Percentiles rank a stretch among this genome's conserved stretches.
These are phyloP conservation scores for Cyberlindnera saturnus DNA, from an alignment of 805 yeast genomes.

Conservation along the genomic window DNA sequence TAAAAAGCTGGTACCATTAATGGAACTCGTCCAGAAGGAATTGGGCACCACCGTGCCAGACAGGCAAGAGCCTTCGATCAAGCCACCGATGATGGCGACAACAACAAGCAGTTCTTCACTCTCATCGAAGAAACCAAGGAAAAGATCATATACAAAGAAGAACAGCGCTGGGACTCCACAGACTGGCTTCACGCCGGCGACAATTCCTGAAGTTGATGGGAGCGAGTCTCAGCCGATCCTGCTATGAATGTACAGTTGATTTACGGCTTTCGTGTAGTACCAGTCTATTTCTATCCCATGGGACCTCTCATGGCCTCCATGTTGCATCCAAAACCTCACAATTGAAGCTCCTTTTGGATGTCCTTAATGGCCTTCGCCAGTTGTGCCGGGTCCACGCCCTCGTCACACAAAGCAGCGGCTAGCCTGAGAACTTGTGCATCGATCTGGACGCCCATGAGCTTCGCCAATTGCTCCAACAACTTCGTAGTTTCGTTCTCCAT, in stretches of 20 bases:
- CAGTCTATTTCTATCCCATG: no score
- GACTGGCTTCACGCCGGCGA: conserved; percentile 5
- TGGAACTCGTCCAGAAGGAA: conserved; percentile 40
- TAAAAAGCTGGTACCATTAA: conserved; percentile 39
- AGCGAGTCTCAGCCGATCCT: conserved; percentile 21
- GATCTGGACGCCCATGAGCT: not conserved
- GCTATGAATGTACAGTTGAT: conserved; percentile 5
- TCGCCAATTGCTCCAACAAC: not conserved
- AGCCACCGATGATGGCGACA: conserved; percentile 24
- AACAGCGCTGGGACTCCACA: conserved; percentile 10
- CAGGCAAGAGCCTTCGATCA: conserved; percentile 71
- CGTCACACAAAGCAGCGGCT: not conserved
- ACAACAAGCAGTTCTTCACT: conserved; percentile 2
- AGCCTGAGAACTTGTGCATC: no score
- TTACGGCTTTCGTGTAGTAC: no score
- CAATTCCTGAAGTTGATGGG: conserved; percentile 12
- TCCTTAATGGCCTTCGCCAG: not conserved
- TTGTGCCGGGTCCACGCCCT: not conserved
- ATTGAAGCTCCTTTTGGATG: not conserved
- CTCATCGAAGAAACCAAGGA: conserved; percentile 10
- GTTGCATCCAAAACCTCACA: not conserved
- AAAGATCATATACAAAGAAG: conserved; percentile 20
- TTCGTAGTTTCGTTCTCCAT: not conserved
- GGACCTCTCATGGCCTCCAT: no score
- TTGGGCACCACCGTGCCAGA: conserved; percentile 47